These are phyloP conservation scores for Globisporangium ultimum DNA, from an alignment of 352 stramenopile species.

Conservation along the genomic window DNA sequence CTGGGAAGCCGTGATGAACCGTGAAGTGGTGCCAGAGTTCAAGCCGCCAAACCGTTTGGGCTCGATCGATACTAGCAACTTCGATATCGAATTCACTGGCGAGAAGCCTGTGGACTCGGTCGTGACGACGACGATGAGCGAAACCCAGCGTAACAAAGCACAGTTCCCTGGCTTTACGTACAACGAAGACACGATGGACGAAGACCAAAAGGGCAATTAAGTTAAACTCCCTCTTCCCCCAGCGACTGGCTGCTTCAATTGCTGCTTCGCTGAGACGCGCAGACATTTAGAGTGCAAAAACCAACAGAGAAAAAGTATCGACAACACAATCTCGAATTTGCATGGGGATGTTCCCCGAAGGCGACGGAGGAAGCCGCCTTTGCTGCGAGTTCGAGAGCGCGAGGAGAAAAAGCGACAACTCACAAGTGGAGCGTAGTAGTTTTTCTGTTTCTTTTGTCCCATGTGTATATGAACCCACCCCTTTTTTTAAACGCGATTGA, in stretches of 20 bases:
- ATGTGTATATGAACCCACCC: constrained; percentile 14
- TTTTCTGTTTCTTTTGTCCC: constrained; percentile 14
- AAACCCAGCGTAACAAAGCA: constrained; percentile 88
- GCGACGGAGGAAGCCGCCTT: background rate
- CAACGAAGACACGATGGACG: constrained; percentile 86
- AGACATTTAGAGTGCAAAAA: constrained; percentile 1
- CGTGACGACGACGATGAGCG: constrained; percentile 89
- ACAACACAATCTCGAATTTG: background rate
- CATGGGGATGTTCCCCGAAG: background rate
- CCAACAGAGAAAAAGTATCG: background rate
- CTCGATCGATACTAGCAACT: constrained; percentile 93
- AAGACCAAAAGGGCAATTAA: constrained; percentile 84
- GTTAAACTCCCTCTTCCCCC: constrained; percentile 7
- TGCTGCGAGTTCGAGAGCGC: constrained; percentile 1
- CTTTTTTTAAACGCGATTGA: constrained; percentile 9
- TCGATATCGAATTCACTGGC: constrained; percentile 92
- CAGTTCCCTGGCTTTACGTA: constrained; percentile 90
- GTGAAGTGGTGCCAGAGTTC: constrained; percentile 90
- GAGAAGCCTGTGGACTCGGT: constrained; percentile 90
- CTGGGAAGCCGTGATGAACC: constrained; percentile 86
- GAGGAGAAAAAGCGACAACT: constrained; percentile 2
- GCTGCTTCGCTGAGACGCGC: background rate
- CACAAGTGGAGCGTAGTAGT: constrained; percentile 6
- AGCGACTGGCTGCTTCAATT: background rate
- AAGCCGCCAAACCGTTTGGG: constrained; percentile 87